Evolutionary conservation across 805 yeast genomes (phyloP).

Genomic region (Wickerhamomyces ciferrii): DNA sequence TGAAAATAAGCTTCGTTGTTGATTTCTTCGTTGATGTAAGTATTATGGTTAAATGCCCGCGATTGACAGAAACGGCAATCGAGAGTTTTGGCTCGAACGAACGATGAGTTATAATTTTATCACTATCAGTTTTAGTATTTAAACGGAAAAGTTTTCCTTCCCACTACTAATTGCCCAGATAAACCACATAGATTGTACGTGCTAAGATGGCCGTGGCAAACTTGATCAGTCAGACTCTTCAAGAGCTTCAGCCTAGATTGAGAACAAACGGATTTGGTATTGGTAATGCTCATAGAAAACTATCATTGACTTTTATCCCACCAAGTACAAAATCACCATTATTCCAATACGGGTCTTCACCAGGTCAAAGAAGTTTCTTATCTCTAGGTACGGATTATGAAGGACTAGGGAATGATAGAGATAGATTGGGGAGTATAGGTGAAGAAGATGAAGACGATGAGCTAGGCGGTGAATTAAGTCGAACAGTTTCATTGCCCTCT

Average conservation of each 20-base stretch:
- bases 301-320: constrained; percentile 31
- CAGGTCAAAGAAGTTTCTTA: constrained; percentile 31
- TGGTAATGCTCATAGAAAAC: constrained; percentile 33
- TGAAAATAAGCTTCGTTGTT: too few species aligned
- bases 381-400: constrained; percentile 32
- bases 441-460: constrained; percentile 23
- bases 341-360: constrained; percentile 25
- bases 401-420: constrained; percentile 21
- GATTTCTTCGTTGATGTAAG: too few species aligned
- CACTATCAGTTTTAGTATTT: too few species aligned
- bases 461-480: constrained; percentile 31
- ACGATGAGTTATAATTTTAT: not conserved
- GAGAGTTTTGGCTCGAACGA: not conserved
- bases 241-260: constrained; percentile 31
- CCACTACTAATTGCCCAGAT: too few species aligned
- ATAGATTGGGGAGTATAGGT: constrained; percentile 11
- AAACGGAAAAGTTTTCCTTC: too few species aligned
- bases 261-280: constrained; percentile 37
- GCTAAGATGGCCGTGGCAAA: not conserved
- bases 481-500: constrained; percentile 37
- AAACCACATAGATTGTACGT: too few species aligned
- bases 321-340: constrained; percentile 37
- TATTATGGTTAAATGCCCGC: not conserved
- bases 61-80: not conserved
- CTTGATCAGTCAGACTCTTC: constrained; percentile 9